phyloP scores from a whole-genome alignment of 2,329 filamentous ascomycete species.

The Lasiodiplodia hormozganensis region DNA sequence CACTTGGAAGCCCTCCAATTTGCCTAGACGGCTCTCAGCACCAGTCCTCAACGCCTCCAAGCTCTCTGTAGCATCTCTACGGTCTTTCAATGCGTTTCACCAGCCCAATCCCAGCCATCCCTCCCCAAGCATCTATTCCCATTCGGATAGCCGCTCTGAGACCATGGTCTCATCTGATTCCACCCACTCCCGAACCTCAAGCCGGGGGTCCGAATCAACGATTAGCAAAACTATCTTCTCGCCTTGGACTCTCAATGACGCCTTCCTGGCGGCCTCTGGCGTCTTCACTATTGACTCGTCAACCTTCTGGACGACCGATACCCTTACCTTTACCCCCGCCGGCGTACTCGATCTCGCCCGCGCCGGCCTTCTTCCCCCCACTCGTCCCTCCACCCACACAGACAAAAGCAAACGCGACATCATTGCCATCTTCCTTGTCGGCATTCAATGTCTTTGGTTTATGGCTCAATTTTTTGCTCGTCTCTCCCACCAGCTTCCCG shows the following conservation, averaged over 20 bases:
- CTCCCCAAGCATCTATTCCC: slow-evolving; percentile 12
- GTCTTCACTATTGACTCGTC: slow-evolving; percentile 33
- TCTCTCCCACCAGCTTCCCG: slow-evolving; percentile 40
- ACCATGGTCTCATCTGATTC: slow-evolving; percentile 9
- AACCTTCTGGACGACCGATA: slow-evolving; percentile 22
- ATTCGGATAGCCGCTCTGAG: slow-evolving; percentile 11
- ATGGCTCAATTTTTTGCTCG: slow-evolving; percentile 45
- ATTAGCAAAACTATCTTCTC: not conserved
- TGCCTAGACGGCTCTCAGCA: slow-evolving; percentile 10
- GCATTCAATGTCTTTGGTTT: slow-evolving; percentile 51
- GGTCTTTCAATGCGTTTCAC: not conserved
- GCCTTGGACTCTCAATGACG: slow-evolving; percentile 30
- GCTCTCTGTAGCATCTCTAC: not conserved
- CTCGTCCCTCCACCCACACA: slow-evolving; percentile 21
- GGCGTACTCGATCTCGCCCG: slow-evolving; percentile 33
- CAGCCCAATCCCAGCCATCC: not conserved
- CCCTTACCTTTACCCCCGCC: slow-evolving; percentile 34
- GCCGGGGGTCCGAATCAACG: not conserved
- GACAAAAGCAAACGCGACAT: slow-evolving; percentile 38
- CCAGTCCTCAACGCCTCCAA: not conserved
- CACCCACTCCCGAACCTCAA: not conserved
- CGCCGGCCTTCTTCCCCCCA: slow-evolving; percentile 33
- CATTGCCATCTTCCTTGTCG: slow-evolving; percentile 39
- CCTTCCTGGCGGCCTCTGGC: slow-evolving; percentile 36
- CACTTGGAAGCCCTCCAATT: not conserved